phyloP scores from a whole-genome alignment of 257 asterid species.

The Solanum arcanum region DNA sequence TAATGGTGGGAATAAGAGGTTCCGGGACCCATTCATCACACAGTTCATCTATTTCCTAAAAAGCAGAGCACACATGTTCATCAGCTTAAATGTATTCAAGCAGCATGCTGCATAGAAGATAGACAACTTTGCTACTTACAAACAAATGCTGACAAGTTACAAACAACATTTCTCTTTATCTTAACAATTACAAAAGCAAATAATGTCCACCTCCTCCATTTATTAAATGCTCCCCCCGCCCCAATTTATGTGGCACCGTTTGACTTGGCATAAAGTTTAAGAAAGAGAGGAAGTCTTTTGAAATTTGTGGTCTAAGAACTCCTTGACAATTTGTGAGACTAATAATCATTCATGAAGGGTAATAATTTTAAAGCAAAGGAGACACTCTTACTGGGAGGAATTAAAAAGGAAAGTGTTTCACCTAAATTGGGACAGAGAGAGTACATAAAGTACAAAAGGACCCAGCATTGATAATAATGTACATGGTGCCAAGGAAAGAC shows the following conservation, averaged over 20 bases:
- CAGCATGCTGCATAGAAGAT: neutral
- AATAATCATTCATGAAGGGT: neutral
- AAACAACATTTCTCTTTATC: neutral
- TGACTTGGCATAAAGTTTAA: neutral
- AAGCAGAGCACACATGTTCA: constrained; percentile 7
- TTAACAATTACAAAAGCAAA: neutral
- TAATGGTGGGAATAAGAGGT: constrained; percentile 61
- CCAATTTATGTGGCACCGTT: neutral
- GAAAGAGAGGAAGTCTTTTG: neutral
- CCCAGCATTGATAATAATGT: neutral
- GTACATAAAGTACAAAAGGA: neutral
- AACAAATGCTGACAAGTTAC: neutral
- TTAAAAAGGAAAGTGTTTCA: neutral
- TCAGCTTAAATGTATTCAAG: constrained; percentile 3
- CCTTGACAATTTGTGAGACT: neutral
- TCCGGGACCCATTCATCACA: constrained; percentile 96
- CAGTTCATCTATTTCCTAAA: constrained; percentile 92
- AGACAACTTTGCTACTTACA: neutral
- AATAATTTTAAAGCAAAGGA: neutral
- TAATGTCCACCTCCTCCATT: neutral
- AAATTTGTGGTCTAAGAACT: neutral
- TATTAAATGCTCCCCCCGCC: neutral
- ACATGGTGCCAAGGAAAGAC: neutral
- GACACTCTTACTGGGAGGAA: neutral
- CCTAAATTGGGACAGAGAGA: neutral